Evolutionary conservation across 2,329 filamentous ascomycete genomes (phyloP).

Genomic region (Aspergillus fumigatus): DNA sequence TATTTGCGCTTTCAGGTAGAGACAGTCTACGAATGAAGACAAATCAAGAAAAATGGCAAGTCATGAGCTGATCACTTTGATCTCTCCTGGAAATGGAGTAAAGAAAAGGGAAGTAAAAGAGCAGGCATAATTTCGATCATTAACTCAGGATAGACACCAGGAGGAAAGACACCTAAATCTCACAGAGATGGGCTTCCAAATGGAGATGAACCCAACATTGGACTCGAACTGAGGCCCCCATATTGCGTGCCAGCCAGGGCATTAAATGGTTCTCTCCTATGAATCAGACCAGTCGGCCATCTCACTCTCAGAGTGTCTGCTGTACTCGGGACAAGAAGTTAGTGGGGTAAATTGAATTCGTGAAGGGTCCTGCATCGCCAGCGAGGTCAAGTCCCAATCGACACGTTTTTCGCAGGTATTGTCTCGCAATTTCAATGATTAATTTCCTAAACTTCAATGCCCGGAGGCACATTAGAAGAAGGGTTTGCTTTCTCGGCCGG

Average conservation of each 20-base stretch:
- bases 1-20: neutral
- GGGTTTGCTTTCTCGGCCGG: neutral
- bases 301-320: constrained; percentile 14
- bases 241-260: constrained; percentile 22
- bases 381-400: neutral
- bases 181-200: constrained; percentile 17
- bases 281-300: constrained; percentile 15
- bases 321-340: constrained; percentile 12
- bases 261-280: constrained; percentile 16
- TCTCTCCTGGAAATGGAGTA: neutral
- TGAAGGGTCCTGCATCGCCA: neutral
- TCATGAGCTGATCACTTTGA: neutral
- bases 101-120: neutral
- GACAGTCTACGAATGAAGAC: neutral
- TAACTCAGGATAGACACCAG: neutral
- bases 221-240: constrained; percentile 22
- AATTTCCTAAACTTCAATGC: neutral
- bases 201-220: constrained; percentile 21
- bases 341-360: neutral
- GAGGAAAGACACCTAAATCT: constrained; percentile 14
- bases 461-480: neutral
- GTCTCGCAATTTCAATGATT: neutral
- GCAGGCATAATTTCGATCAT: neutral
- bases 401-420: neutral
- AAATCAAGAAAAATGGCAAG: neutral